These are phyloP conservation scores for Berkeleyomyces basicola DNA, from an alignment of 2,329 filamentous ascomycete species.

Conservation along the genomic window DNA sequence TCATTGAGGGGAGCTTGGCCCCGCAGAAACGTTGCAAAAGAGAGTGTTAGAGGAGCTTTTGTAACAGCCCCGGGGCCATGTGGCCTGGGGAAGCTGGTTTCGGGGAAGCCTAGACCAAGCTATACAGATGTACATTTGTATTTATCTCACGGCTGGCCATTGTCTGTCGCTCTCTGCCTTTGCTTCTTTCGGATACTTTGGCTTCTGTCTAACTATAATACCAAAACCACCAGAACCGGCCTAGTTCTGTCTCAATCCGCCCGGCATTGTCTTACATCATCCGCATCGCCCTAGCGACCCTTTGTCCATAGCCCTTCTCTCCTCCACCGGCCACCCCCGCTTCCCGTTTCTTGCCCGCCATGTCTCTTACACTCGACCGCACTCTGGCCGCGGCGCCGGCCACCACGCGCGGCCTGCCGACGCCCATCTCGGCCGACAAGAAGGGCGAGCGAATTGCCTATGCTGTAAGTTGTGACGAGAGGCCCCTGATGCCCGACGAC, in stretches of 20 bases:
- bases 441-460: constrained; percentile 90
- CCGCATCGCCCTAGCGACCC: not conserved
- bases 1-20: not conserved
- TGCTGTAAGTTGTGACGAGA: constrained; percentile 42
- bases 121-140: not conserved
- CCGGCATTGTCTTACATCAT: not conserved
- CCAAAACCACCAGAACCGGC: not conserved
- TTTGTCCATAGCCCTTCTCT: not conserved
- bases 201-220: too few species aligned
- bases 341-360: constrained; percentile 15
- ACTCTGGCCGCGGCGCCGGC: constrained; percentile 76
- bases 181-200: not conserved
- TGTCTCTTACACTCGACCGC: constrained; percentile 42
- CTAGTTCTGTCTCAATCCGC: not conserved
- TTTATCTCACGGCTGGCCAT: not conserved
- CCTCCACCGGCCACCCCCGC: not conserved
- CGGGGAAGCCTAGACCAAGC: not conserved
- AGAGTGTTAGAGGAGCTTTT: not conserved
- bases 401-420: constrained; percentile 73
- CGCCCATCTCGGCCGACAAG: constrained; percentile 69
- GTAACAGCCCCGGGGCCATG: not conserved
- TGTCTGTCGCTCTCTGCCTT: not conserved
- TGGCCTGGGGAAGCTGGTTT: not conserved
- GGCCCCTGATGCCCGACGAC: not conserved
- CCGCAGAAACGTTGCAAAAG: not conserved